phyloP scores from a whole-genome alignment of 2,329 filamentous ascomycete genomes.

The Alternaria sp. region DNA sequence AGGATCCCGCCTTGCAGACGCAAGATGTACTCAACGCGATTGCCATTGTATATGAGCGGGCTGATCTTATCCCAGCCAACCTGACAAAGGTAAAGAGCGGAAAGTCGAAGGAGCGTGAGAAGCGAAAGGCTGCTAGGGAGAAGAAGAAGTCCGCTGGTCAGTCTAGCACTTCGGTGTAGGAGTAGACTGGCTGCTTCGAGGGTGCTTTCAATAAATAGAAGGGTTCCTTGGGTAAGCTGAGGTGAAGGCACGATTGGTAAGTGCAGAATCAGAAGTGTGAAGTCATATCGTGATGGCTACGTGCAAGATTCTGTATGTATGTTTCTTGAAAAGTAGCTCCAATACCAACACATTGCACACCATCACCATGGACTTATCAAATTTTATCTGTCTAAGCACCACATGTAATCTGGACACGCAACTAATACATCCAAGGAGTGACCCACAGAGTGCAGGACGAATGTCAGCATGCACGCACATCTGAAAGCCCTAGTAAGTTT shows the following conservation, averaged over 20 bases:
- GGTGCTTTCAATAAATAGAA: too few species aligned
- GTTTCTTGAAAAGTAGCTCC: not conserved
- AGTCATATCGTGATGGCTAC: not conserved
- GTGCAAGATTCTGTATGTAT: not conserved
- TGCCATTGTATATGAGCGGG: slow-evolving; percentile 17
- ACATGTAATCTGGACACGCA: too few species aligned
- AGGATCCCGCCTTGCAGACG: not conserved
- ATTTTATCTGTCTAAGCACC: too few species aligned
- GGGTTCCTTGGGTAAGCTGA: not conserved
- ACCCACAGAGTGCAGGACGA: too few species aligned
- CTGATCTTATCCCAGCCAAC: slow-evolving; percentile 13
- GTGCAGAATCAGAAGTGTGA: rapidly evolving
- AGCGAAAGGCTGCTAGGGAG: slow-evolving; percentile 9
- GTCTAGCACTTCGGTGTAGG: not conserved
- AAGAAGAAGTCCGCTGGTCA: not conserved
- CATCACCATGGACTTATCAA: too few species aligned
- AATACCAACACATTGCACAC: not conserved
- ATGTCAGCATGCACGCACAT: too few species aligned
- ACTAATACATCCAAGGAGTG: too few species aligned
- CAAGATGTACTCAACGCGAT: slow-evolving; percentile 20
- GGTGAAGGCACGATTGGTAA: not conserved
- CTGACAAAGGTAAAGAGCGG: slow-evolving; percentile 16
- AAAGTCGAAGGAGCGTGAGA: slow-evolving; percentile 16
- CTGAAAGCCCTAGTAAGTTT: too few species aligned
- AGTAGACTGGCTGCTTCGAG: not conserved